Evolutionary conservation across 2,329 filamentous ascomycete species (phyloP), one percentile per base, ranked within the genome.

Genomic region (Calonectria naviculata): DNA sequence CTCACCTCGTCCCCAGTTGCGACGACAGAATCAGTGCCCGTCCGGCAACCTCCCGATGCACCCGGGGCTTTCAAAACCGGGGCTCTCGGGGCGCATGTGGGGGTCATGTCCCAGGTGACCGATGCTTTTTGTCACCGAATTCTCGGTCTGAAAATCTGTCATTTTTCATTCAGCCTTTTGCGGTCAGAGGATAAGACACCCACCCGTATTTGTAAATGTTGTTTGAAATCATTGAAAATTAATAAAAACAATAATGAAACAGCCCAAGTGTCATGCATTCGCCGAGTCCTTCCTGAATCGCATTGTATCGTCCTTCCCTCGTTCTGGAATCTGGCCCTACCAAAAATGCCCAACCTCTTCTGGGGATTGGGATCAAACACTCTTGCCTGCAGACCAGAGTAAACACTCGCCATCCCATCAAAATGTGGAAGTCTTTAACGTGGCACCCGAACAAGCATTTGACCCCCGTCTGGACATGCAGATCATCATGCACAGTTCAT

Each of bases 401-500:
- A 24, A 21, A 36, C 34, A 26, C 24, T 15, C 38, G 15, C 31
- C 34, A 6, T 61, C 61, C 54, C 34, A 46, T 47, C 61, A 54
- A 31, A 46, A 52, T 26, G 15, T 19, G 29, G 12, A 6, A 56
- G 28, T 56, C 28, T 65, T 34, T 17, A 36, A 42, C n/a, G 42
- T 61, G 52, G 44, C 61, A 36, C 44, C 44, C 46, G 52, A 46
- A 38, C 52, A 64, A 54, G 58, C 44, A 54, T 65, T 65, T 26
- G 28, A 46, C 61, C 68, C 47, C 21, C 47, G 26, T 58, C 47
- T 19, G 17, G 54, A 42, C 19, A 76, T 77, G 75, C 71, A 71
- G 73, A 76, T 77, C 74, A 74, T 75, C 58, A 73, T 76, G 71
- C 75, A 77, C 68, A 61, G 68, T 61, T 62, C n/a, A 60, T 65